Evolutionary conservation across 495 filamentous ascomycete species (phyloP), one percentile per base, ranked within the genome.

Genomic region (Cercophora newfieldiana): DNA sequence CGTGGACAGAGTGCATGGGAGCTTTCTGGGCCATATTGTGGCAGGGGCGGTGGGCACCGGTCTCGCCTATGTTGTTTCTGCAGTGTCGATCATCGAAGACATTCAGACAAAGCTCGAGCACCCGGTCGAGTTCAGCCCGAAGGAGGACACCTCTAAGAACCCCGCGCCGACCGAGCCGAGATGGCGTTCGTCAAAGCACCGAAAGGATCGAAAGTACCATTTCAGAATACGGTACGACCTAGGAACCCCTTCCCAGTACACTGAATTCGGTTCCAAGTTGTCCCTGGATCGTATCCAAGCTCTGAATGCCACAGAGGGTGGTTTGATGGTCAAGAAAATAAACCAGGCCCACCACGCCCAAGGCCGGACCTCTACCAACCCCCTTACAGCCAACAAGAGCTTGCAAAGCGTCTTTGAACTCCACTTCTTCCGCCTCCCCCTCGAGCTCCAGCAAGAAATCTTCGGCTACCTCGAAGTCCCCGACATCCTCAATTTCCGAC

Each of bases 21-120:
- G 26, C 54, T 30, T 57, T n/a, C n/a, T 26, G 16, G 54, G 54
- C 25, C 54, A 57, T 21, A 57, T 57, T 57, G 54, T 57, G 5
- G 54, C 54, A 3, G 54, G 54, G 16, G 54, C 26, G 3, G 54
- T 30, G 16, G 54, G 54, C 8, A 57, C 8, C 22, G 25, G n/a
- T 30, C 8, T 57, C 26, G 54, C 54, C 21, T 57, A 57, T n/a
- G 25, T 57, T 25, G 54, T 57, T 10, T 57, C 54, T 3, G 54
- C 54, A n/a, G 7, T 7, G 7, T 3, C 12, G 7, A 18, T 57
- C 54, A 24, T 57, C 24, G 22, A 6, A 25, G 22, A 57, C 26
- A 57, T 57, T 24, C 7, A 57, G 26, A 5, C 3, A 25, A 57
- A 7, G n/a, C 24, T 30, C 16, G 54, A n/a, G 5, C 21, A 18